A percentile compares a stretch with the other conserved stretches of the same genome.
These are phyloP conservation scores for Ustilago shanxiensis DNA, from an alignment of 1,284 basidiomycete species.

Conservation along the genomic window DNA sequence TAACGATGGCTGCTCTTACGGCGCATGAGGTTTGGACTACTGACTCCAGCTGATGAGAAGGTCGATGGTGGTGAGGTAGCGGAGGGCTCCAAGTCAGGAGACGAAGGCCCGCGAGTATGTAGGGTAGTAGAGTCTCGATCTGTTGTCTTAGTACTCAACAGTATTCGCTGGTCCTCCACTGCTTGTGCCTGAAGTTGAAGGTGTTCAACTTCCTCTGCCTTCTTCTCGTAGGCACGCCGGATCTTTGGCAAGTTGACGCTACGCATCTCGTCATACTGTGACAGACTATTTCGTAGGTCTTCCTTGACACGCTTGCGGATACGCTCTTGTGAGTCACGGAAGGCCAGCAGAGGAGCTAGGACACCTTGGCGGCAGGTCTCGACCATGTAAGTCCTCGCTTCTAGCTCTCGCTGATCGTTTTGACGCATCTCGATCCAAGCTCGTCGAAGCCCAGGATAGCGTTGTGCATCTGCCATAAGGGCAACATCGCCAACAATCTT, in stretches of 20 bases:
- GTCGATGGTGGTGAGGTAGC: constrained; percentile 24
- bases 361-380: constrained; percentile 52
- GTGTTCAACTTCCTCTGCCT: constrained; percentile 64
- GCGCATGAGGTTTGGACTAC: constrained; percentile 22
- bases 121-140: constrained; percentile 19
- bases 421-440: constrained; percentile 61
- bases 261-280: constrained; percentile 66
- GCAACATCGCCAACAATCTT: constrained; percentile 48
- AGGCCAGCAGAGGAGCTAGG: constrained; percentile 60
- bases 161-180: constrained; percentile 63
- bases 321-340: constrained; percentile 65
- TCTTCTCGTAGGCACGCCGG: constrained; percentile 60
- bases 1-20: constrained; percentile 41
- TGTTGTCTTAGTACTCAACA: constrained; percentile 48
- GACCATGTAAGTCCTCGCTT: constrained; percentile 56
- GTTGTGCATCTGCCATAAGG: constrained; percentile 47
- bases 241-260: constrained; percentile 56
- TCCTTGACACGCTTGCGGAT: constrained; percentile 66
- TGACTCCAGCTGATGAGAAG: constrained; percentile 6
- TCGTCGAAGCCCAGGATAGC: constrained; percentile 38
- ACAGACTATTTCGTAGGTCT: constrained; percentile 55
- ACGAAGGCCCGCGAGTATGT: constrained; percentile 19
- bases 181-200: constrained; percentile 64
- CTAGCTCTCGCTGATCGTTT: constrained; percentile 58
- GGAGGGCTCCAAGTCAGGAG: constrained; percentile 20